phyloP scores from a whole-genome alignment of 73 alveolate genomes.

The Durusdinium trenchii region DNA sequence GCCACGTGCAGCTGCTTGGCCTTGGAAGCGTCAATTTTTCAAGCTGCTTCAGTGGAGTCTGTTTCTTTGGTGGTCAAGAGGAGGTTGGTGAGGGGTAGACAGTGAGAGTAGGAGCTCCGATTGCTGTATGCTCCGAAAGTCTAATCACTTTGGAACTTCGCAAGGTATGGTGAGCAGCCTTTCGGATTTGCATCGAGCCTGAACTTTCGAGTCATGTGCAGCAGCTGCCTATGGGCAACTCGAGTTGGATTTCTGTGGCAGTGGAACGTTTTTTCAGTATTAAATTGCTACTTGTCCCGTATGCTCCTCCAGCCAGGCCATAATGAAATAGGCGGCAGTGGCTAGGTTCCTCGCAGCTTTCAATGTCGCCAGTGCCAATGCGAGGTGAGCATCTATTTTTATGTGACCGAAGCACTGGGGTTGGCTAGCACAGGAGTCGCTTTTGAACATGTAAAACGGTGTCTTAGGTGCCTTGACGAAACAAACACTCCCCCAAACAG shows the following conservation, averaged over 20 bases:
- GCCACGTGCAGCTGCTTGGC: background rate
- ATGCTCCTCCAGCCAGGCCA: background rate
- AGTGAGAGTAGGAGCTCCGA: background rate
- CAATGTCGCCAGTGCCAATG: background rate
- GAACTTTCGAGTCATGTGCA: constrained; percentile 49
- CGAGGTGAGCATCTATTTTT: constrained; percentile 67
- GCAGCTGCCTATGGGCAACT: constrained; percentile 36
- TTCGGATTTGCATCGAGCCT: constrained; percentile 24
- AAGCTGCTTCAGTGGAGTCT: background rate
- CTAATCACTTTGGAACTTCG: background rate
- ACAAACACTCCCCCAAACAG: background rate
- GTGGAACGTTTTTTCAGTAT: background rate
- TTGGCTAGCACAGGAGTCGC: background rate
- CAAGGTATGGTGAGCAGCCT: constrained; percentile 73
- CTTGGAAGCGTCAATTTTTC: background rate
- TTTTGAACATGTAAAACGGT: background rate
- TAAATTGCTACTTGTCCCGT: background rate
- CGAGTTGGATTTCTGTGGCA: background rate
- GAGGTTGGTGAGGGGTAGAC: background rate
- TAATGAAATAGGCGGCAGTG: background rate
- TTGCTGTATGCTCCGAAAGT: background rate
- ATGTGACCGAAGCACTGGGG: constrained; percentile 42
- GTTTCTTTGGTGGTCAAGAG: background rate
- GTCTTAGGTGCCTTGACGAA: too few species aligned
- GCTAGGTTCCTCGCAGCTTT: background rate